Conservation (phyloP, 257 asterid species). For the Datura wrightii region DNA sequence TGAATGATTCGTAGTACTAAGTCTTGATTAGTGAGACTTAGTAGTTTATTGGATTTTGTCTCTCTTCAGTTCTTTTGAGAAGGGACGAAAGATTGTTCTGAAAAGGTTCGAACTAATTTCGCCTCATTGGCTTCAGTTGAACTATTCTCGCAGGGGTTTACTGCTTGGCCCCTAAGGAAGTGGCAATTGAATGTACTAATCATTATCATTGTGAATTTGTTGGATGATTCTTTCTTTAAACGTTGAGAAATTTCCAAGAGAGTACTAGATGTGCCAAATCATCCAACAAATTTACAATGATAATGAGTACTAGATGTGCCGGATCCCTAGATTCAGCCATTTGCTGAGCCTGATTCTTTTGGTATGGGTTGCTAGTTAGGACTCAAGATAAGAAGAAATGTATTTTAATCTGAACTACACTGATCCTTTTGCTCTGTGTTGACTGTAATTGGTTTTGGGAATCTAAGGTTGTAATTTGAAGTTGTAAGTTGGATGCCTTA, state of each 20-base stretch:
- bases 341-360: conserved; percentile 37
- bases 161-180: conserved; percentile 50
- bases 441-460: background rate
- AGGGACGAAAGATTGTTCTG: background rate
- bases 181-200: conserved; percentile 36
- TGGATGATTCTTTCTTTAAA: conserved; percentile 36
- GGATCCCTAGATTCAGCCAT: background rate
- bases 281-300: no score
- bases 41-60: background rate
- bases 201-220: conserved; percentile 36
- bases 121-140: conserved; percentile 57
- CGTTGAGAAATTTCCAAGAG: conserved; percentile 37
- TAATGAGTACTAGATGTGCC: conserved; percentile 18
- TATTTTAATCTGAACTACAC: background rate
- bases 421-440: background rate
- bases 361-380: background rate
- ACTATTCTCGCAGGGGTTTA: conserved; percentile 71
- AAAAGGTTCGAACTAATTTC: conserved; percentile 33
- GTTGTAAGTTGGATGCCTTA: background rate
- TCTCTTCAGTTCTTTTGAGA: background rate
- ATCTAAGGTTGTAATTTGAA: background rate
- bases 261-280: conserved; percentile 31
- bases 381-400: no score
- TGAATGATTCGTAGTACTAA: background rate
- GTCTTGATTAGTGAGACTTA: background rate